A percentile compares a stretch with the other conserved stretches of the same genome.
Evolutionary conservation across 2,329 filamentous ascomycete genomes (phyloP).

Genomic region (Clathrospora elynae): DNA sequence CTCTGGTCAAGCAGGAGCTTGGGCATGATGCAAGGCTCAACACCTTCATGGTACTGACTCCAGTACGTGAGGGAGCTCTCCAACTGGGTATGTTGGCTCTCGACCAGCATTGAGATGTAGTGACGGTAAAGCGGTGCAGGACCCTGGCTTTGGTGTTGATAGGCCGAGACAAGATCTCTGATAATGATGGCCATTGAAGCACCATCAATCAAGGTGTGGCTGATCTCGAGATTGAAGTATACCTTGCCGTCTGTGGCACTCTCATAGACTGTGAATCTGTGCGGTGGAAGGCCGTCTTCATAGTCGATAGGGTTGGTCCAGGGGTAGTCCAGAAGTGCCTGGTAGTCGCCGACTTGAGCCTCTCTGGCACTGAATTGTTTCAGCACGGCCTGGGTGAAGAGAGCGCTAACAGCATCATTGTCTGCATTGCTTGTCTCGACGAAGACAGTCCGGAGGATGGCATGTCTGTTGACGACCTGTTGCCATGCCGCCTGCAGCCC

Average conservation of each 20-base stretch:
- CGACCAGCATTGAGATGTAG: slow-evolving; percentile 34
- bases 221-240: slow-evolving; percentile 54
- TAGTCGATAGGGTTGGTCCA: slow-evolving; percentile 5
- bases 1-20: neutral
- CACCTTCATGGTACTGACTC: slow-evolving; percentile 46
- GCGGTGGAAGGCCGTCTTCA: slow-evolving; percentile 40
- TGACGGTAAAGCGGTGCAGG: slow-evolving; percentile 10
- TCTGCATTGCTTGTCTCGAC: slow-evolving; percentile 18
- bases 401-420: no score
- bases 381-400: slow-evolving; percentile 20
- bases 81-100: slow-evolving; percentile 28
- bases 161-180: slow-evolving; percentile 51
- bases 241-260: slow-evolving; percentile 36
- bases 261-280: slow-evolving; percentile 51
- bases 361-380: neutral
- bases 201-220: slow-evolving; percentile 56
- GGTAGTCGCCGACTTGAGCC: slow-evolving; percentile 1
- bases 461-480: slow-evolving; percentile 17
- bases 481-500: slow-evolving; percentile 15
- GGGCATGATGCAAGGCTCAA: slow-evolving; percentile 50
- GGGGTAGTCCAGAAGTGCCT: neutral
- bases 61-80: slow-evolving; percentile 45
- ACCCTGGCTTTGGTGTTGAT: slow-evolving; percentile 34
- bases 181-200: slow-evolving; percentile 53
- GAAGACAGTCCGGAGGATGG: slow-evolving; percentile 20